phyloP scores from a whole-genome alignment of 768 basidiomycete genomes.

The Serendipita sp. region DNA sequence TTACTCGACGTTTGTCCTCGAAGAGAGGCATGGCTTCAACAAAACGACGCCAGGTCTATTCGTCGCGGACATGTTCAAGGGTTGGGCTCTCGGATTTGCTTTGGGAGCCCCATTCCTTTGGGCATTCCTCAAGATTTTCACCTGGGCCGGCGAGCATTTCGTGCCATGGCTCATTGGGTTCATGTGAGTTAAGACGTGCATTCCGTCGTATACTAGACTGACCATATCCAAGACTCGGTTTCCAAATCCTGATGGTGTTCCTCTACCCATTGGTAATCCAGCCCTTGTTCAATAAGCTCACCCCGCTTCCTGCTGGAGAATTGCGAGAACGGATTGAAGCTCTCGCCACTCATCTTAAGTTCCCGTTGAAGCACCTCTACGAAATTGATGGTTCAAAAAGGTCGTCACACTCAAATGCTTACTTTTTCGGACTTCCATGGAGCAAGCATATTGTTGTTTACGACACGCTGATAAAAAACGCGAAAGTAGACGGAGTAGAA shows the following conservation, averaged over 20 bases:
- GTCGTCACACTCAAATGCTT: constrained; percentile 92
- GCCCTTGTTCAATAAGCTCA: constrained; percentile 94
- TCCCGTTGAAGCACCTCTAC: constrained; percentile 88
- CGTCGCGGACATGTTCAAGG: constrained; percentile 63
- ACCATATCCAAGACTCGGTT: constrained; percentile 36
- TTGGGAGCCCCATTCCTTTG: constrained; percentile 78
- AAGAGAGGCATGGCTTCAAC: constrained; percentile 94
- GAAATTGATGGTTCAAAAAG: constrained; percentile 96
- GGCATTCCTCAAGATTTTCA: constrained; percentile 73
- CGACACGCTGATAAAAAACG: constrained; percentile 89
- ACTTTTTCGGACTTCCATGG: constrained; percentile 95
- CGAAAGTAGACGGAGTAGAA: constrained; percentile 81
- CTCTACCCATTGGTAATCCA: constrained; percentile 79
- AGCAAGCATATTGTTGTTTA: constrained; percentile 94
- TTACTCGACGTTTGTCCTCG: constrained; percentile 85
- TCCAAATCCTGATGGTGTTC: constrained; percentile 74
- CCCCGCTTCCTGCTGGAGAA: constrained; percentile 62
- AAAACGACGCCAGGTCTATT: constrained; percentile 71
- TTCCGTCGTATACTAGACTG: not conserved
- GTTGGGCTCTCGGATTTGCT: constrained; percentile 49
- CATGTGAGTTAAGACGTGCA: constrained; percentile 36
- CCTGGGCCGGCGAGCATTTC: constrained; percentile 86
- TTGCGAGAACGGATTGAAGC: constrained; percentile 61
- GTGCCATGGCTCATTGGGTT: constrained; percentile 90
- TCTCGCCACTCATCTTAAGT: constrained; percentile 66